Evolutionary conservation across 2,329 filamentous ascomycete genomes (phyloP), one percentile per base, ranked within the genome.

Genomic region (Cytospora chrysosperma): DNA sequence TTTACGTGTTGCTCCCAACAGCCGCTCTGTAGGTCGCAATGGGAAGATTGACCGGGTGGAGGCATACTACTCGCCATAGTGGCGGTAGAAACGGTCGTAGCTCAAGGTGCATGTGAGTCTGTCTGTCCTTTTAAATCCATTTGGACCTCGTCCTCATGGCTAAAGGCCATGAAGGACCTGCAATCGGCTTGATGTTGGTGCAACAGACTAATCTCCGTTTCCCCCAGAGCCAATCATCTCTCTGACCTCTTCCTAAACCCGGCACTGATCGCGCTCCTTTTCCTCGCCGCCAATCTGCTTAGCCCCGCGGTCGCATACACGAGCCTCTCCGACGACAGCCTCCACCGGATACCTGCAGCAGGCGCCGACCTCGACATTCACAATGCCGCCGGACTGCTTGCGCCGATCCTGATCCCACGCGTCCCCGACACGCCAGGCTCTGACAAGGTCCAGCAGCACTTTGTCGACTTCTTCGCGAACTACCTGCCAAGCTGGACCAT

Each of bases 391-490:
- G 64, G 81, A 1, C 79, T 95, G 10, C 82, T 95, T n/a, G 82
- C 90, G 2, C 91, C 91, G 0, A 88, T 95, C 66, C 81, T 95
- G 47, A 85, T 86, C 49, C 84, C 91, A 4, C 87, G 91, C 59
- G 89, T 93, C 0, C 86, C 91, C 27, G 91, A 91, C 8, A 92
- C 90, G 1, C 79, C 85, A 2, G 90, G 90, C 49, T 89, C 88
- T 27, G 77, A 76, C 1, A 81, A 79, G 28, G 89, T 90, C 4
- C 86, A 91, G 65, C 80, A 85, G 57, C 91, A 94, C 74, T 90
- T 95, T 64, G 82, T 86, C 61, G 76, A 86, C 71, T 94, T 90
- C 78, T 93, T 94, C 77, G 76, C 75, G 28, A 81, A 77, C 2
- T 78, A 85, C 28, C 82, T 94, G 26, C 90, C 91, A 1, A 77